phyloP scores from a whole-genome alignment of 129 eudicot species.

The Silybum marianum region DNA sequence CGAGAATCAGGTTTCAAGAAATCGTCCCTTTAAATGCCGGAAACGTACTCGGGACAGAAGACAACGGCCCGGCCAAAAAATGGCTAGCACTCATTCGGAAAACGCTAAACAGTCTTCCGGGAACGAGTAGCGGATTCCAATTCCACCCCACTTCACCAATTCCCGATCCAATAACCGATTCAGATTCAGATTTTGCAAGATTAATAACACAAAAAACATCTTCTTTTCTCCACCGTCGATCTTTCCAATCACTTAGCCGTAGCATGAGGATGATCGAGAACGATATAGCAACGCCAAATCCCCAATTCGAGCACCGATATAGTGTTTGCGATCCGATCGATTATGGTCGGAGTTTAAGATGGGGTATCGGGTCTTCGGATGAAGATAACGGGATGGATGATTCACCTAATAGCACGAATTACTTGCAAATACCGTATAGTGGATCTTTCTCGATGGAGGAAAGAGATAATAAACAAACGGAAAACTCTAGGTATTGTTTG shows the following conservation, averaged over 20 bases:
- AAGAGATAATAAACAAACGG: slow-evolving; percentile 47
- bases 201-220: slow-evolving; percentile 48
- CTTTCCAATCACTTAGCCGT: slow-evolving; percentile 67
- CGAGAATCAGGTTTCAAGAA: slow-evolving; percentile 77
- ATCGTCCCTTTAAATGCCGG: slow-evolving; percentile 97
- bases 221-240: slow-evolving; percentile 58
- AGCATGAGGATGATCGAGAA: slow-evolving; percentile 73
- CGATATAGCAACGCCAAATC: slow-evolving; percentile 47
- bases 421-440: slow-evolving; percentile 46
- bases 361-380: slow-evolving; percentile 68
- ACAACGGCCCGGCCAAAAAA: slow-evolving; percentile 88
- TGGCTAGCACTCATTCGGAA: slow-evolving; percentile 77
- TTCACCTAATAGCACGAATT: slow-evolving; percentile 43
- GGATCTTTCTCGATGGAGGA: slow-evolving; percentile 57
- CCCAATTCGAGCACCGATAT: slow-evolving; percentile 55
- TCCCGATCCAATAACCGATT: slow-evolving; percentile 60
- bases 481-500: slow-evolving; percentile 68
- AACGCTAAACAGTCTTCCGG: slow-evolving; percentile 73
- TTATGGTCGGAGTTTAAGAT: slow-evolving; percentile 46
- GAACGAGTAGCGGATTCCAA: slow-evolving; percentile 39
- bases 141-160: slow-evolving; percentile 51
- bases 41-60: slow-evolving; percentile 94
- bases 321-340: slow-evolving; percentile 80
- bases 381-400: slow-evolving; percentile 65
- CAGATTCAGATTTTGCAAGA: slow-evolving; percentile 72